Evolutionary conservation across 495 filamentous ascomycete species (phyloP).

Genomic region (Neurospora sp.): DNA sequence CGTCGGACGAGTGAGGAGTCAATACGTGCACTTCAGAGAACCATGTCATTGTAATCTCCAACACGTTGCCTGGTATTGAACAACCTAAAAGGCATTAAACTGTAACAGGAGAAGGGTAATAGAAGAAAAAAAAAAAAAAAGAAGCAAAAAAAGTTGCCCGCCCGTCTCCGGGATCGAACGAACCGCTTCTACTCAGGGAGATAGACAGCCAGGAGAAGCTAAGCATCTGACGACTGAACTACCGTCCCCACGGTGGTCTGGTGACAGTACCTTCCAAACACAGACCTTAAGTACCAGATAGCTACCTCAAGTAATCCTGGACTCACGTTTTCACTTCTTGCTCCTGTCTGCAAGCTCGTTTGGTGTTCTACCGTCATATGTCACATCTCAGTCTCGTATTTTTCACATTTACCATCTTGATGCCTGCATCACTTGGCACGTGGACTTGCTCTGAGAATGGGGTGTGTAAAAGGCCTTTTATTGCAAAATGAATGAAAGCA

Average conservation of each 20-base stretch:
- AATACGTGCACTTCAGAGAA: no score
- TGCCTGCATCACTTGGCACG: neutral
- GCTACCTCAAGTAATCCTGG: neutral
- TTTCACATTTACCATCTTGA: neutral
- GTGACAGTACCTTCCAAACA: neutral
- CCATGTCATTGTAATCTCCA: no score
- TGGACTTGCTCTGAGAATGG: no score
- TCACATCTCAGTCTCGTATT: neutral
- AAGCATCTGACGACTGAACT: neutral
- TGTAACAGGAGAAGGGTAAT: no score
- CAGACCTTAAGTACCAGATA: neutral
- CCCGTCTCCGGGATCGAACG: no score
- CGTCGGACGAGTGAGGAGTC: no score
- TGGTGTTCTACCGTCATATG: neutral
- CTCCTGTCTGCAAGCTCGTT: no score
- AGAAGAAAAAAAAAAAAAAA: no score
- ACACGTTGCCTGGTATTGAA: no score
- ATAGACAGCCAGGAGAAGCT: no score
- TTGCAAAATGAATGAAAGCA: neutral
- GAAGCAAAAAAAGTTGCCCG: no score
- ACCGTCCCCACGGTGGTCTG: neutral
- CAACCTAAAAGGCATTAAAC: no score
- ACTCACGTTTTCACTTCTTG: neutral
- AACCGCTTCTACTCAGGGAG: neutral
- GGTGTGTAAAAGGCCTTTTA: neutral